Conservation (phyloP, 208 protist species). For the Trypanosoma congolense region DNA sequence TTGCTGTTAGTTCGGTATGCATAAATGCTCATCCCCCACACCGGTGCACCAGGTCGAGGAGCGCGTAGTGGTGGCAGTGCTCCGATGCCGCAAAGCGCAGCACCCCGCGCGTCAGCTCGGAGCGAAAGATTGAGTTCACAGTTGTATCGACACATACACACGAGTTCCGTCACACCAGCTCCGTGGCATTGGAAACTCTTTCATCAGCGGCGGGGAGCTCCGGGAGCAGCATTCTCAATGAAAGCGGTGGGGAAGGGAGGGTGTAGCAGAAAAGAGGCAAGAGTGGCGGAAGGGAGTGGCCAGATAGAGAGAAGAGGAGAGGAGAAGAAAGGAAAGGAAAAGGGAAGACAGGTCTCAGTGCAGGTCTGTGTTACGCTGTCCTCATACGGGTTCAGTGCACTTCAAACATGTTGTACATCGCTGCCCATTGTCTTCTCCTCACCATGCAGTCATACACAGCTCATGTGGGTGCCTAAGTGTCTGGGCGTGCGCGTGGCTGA, state of each 20-base stretch:
- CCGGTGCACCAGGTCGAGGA: neutral
- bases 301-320: neutral
- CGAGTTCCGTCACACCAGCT: neutral
- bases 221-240: neutral
- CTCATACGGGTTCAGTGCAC: constrained; percentile 1
- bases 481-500: too few species aligned
- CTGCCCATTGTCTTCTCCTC: neutral
- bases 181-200: constrained; percentile 2
- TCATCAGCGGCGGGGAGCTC: neutral
- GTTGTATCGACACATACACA: constrained; percentile 1
- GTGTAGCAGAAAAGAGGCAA: neutral
- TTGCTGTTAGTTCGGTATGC: constrained; percentile 10
- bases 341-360: constrained; percentile 3
- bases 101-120: neutral
- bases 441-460: neutral
- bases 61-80: too few species aligned
- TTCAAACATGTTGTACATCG: neutral
- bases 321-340: neutral
- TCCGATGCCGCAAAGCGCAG: too few species aligned
- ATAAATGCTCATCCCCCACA: constrained; percentile 2
- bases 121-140: constrained; percentile 1
- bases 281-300: neutral
- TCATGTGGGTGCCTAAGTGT: too few species aligned
- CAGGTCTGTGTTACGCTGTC: constrained; percentile 20
- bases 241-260: neutral